Evolutionary conservation across 2,329 filamentous ascomycete genomes (phyloP).

Genomic region (Trichoderma afroharzianum): DNA sequence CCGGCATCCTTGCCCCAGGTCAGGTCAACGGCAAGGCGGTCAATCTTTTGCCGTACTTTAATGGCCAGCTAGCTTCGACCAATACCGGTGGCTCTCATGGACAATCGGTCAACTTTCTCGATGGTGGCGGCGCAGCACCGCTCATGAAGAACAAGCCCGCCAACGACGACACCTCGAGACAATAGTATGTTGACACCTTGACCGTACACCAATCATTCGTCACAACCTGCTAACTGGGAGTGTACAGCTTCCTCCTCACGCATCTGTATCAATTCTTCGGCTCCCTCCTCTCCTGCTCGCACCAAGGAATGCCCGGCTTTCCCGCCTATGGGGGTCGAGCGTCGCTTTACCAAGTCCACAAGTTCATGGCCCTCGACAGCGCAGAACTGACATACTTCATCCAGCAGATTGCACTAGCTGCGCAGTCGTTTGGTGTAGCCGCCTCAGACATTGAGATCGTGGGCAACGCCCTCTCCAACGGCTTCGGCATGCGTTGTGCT

Average conservation of each 20-base stretch:
- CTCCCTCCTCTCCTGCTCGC: constrained; percentile 52
- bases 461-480: constrained; percentile 43
- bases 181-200: constrained; percentile 46
- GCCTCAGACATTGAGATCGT: constrained; percentile 48
- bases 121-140: constrained; percentile 54
- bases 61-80: constrained; percentile 49
- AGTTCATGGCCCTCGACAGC: constrained; percentile 55
- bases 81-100: constrained; percentile 47
- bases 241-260: constrained; percentile 50
- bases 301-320: constrained; percentile 47
- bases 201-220: background rate
- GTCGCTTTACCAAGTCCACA: constrained; percentile 53
- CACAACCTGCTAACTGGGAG: background rate
- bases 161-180: constrained; percentile 46
- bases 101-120: constrained; percentile 56
- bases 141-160: constrained; percentile 54
- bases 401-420: constrained; percentile 53
- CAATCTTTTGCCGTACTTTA: constrained; percentile 59
- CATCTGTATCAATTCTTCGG: constrained; percentile 63
- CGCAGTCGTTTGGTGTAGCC: constrained; percentile 56
- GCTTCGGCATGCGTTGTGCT: constrained; percentile 52
- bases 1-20: constrained; percentile 55
- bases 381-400: constrained; percentile 57
- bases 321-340: constrained; percentile 44
- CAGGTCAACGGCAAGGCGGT: constrained; percentile 48